Conservation (phyloP, 257 asterid genomes). For the Solanum phureja region DNA sequence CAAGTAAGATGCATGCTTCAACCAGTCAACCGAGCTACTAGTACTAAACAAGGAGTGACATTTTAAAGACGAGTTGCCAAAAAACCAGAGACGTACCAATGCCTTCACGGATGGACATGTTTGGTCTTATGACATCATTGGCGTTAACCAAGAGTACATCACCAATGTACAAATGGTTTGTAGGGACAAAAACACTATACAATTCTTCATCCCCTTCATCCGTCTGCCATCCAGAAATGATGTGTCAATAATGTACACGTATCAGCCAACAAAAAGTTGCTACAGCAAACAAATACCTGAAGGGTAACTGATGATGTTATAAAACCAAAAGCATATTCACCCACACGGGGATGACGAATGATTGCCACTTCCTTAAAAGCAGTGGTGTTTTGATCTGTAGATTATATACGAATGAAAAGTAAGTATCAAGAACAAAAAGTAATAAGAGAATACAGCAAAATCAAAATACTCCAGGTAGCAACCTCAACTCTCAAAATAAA, state of each 20-base stretch:
- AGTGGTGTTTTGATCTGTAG: constrained; percentile 70
- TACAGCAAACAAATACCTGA: constrained; percentile 43
- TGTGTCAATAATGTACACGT: background rate
- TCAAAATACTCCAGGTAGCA: background rate
- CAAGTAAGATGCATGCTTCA: background rate
- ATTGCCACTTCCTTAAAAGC: constrained; percentile 93
- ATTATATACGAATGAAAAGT: constrained; percentile 1
- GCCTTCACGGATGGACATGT: constrained; percentile 85
- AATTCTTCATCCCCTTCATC: constrained; percentile 87
- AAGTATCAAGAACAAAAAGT: constrained; percentile 4
- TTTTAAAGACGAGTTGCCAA: background rate
- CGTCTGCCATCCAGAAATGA: constrained; percentile 32
- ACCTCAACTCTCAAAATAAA: background rate
- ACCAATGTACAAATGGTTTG: constrained; percentile 82
- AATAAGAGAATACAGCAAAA: background rate
- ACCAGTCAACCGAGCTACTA: background rate
- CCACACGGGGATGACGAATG: constrained; percentile 83
- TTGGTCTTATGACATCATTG: constrained; percentile 64
- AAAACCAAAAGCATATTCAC: constrained; percentile 92
- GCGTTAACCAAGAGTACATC: constrained; percentile 70
- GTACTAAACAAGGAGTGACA: background rate
- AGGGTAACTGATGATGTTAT: constrained; percentile 85
- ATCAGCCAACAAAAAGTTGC: background rate
- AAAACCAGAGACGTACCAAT: constrained; percentile 40
- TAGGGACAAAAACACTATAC: constrained; percentile 85